Base-by-base conservation (phyloP, 1,284 basidiomycete species). In the Ustilago nuda region DNA sequence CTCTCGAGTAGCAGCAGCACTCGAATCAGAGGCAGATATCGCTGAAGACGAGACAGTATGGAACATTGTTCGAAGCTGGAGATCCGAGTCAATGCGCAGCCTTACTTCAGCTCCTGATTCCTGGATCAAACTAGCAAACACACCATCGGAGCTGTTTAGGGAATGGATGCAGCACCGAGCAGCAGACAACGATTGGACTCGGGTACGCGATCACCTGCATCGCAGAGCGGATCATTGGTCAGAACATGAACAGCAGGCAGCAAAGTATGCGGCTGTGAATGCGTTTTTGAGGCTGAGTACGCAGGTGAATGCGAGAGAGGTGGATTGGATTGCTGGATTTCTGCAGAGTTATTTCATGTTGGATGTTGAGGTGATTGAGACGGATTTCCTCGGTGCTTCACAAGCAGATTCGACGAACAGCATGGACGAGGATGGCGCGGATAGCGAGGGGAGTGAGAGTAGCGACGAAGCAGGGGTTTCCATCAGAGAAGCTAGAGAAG, bases 221-320 rank as follows among this genome's bases (percentile, higher is more conserved):
- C 51, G 54, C 3, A 45, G 72, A 9, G 60, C 55, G 17, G 62
- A 69, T 37, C 37, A 43, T 37, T 78, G 76, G 76, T 66, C 67
- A 19, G 67, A 68, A 36, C 66, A 75, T 54, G 68, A 72, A 30
- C 72, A 69, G 45, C 65, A 69, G 35, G 66, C 70, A 4, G 60
- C 72, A 32, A 78, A 76, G 56, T 78, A 78, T 36, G 72, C 64
- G 1, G 72, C 69, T 8, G 55, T 70, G n/a, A 74, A 78, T 43
- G 72, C 62, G 8, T 69, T 78, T 19, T 17, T 78, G 15, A 51
- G 76, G 39, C 36, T 78, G n/a, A 68, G 54, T 50, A 30, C n/a
- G 11, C 51, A 55, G 13, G 55, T 69, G 23, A 61, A 48, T 23
- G 74, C 71, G 11, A 37, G 70, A 6, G 62, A 71, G 37, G 66